Conservation (phyloP, 1,139 yeast genomes). For the Candida frijolesensis region DNA sequence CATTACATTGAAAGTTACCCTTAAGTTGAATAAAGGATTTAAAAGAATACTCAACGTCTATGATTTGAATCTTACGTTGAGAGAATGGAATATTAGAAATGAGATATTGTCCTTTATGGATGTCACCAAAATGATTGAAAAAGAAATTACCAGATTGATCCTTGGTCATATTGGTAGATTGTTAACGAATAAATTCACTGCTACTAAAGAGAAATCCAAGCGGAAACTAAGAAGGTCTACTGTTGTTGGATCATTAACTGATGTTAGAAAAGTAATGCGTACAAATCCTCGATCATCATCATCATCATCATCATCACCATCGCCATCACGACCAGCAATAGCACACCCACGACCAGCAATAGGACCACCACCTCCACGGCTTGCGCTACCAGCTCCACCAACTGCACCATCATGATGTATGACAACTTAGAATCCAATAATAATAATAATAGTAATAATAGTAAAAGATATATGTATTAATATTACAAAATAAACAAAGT, state of each 20-base stretch:
- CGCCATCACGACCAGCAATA: too few relatives aligned
- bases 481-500: neutral
- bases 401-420: too few relatives aligned
- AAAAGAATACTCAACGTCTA: constrained; percentile 62
- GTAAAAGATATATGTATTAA: neutral
- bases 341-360: too few relatives aligned
- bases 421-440: neutral
- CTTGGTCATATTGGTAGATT: constrained; percentile 62
- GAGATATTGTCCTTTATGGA: constrained; percentile 58
- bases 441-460: neutral
- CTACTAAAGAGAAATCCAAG: constrained; percentile 20
- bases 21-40: constrained; percentile 57
- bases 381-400: too few relatives aligned
- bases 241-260: constrained; percentile 1
- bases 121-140: constrained; percentile 53
- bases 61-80: constrained; percentile 56
- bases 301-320: neutral
- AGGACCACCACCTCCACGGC: too few relatives aligned
- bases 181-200: constrained; percentile 53
- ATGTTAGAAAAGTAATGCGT: constrained; percentile 1
- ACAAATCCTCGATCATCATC: neutral
- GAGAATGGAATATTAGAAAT: constrained; percentile 50
- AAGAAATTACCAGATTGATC: constrained; percentile 51
- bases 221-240: constrained; percentile 12
- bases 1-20: constrained; percentile 55